phyloP scores from a whole-genome alignment of 345 rosid genomes.

The Pistacia vera region DNA sequence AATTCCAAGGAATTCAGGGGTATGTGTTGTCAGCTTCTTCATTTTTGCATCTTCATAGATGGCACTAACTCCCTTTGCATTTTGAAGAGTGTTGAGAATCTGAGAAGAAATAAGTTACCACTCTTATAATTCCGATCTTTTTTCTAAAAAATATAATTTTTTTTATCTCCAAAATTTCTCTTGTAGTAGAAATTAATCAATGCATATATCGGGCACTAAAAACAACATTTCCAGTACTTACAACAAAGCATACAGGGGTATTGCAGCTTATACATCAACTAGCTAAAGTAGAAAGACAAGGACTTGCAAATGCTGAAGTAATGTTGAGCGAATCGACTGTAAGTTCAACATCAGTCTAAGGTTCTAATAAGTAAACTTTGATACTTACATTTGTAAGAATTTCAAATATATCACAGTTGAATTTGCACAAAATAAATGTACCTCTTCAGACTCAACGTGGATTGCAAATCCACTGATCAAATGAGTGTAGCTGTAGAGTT shows the following conservation, averaged over 20 bases:
- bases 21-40: conserved; percentile 46
- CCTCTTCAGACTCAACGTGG: conserved; percentile 41
- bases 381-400: neutral
- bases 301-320: neutral
- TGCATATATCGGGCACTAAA: neutral
- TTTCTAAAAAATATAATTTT: neutral
- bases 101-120: conserved; percentile 12
- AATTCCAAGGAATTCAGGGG: conserved; percentile 47
- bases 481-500: conserved; percentile 53
- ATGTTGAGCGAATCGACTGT: neutral
- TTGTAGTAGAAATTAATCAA: neutral
- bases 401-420: neutral
- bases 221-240: neutral
- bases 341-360: neutral
- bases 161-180: neutral
- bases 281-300: neutral
- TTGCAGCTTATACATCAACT: neutral
- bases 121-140: neutral
- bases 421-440: neutral
- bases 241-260: neutral
- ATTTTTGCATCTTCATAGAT: conserved; percentile 47
- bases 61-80: conserved; percentile 35
- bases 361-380: neutral
- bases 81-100: conserved; percentile 31
- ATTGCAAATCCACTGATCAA: conserved; percentile 48